Base-by-base conservation (phyloP, 2,329 filamentous ascomycete species). In the Chaetomiaceae sp. region DNA sequence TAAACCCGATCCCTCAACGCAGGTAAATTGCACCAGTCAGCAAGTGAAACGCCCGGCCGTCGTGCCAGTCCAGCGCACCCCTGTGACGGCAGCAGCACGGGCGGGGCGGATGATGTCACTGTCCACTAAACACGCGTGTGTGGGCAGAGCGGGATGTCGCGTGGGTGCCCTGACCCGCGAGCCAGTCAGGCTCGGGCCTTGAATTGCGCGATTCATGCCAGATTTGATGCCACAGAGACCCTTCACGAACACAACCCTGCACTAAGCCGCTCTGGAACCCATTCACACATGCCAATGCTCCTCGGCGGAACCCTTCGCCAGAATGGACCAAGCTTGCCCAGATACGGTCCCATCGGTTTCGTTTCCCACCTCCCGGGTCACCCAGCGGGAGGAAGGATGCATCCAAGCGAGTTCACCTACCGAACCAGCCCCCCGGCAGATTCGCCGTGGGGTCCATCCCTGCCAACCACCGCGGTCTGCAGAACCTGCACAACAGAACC, bases 141-240 rank as follows among this genome's bases (percentile, higher is more conserved):
- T 22, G 4, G 41, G 17, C 18, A 17, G 42, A 15, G 42, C 19
- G 47, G 47, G 42, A 38, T 49, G 47, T 30, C 29, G 38, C 32
- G 27, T 38, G 38, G 44, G 44, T 37, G 38, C 10, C 22, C 18
- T 22, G n/a, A n/a, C n/a, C n/a, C n/a, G n/a, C n/a, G n/a, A n/a
- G n/a, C n/a, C n/a, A n/a, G n/a, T 37, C 5, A 14, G 17, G 4
- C 1, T 24, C 6, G 15, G 22, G 17, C 47, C 47, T 46, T 46
- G 20, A 5, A 51, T 51, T 48, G 48, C 48, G 48, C 45, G 48
- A 51, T 51, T 42, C 48, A 45, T 19, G 33, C 41, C 45, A 20
- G n/a, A 4, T 12, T 22, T 51, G 48, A 45, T 48, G 48, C 40
- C n/a, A 50, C 36, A 20, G n/a, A 11, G 17, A n/a, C n/a, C n/a